Percentiles rank a stretch among this genome's conserved stretches.
Conservation (phyloP, 768 basidiomycete genomes). For the Candolleomyces aberdarensis region DNA sequence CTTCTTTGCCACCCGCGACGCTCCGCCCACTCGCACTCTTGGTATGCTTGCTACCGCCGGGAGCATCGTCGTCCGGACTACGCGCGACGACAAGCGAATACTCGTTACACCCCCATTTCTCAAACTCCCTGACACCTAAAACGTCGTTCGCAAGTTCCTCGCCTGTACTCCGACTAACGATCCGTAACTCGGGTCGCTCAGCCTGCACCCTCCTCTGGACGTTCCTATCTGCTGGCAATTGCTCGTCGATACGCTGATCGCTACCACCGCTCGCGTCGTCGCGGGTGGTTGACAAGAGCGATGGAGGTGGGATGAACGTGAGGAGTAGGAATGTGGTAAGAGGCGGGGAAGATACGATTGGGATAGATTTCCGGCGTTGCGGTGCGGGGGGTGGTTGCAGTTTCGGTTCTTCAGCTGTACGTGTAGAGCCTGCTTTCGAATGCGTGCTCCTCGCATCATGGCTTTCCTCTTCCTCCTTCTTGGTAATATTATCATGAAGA, state of each 20-base stretch:
- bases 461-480: background rate
- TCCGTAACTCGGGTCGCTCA: constrained; percentile 90
- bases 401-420: background rate
- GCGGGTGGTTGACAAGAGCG: background rate
- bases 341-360: constrained; percentile 16
- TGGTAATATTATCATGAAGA: constrained; percentile 10
- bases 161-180: constrained; percentile 78
- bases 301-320: constrained; percentile 69
- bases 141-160: constrained; percentile 88
- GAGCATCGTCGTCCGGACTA: constrained; percentile 1
- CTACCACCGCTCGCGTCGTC: background rate
- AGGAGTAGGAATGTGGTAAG: constrained; percentile 81
- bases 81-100: constrained; percentile 38
- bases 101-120: constrained; percentile 89
- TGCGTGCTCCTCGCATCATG: background rate
- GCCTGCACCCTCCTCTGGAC: constrained; percentile 31
- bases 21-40: no score
- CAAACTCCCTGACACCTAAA: constrained; percentile 72
- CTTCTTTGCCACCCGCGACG: constrained; percentile 7
- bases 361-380: background rate
- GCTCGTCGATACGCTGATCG: background rate
- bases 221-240: background rate
- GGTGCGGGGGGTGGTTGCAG: background rate
- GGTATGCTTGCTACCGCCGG: background rate
- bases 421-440: background rate